Conservation (phyloP, 495 filamentous ascomycete species). For the Penicillium tannophilum region DNA sequence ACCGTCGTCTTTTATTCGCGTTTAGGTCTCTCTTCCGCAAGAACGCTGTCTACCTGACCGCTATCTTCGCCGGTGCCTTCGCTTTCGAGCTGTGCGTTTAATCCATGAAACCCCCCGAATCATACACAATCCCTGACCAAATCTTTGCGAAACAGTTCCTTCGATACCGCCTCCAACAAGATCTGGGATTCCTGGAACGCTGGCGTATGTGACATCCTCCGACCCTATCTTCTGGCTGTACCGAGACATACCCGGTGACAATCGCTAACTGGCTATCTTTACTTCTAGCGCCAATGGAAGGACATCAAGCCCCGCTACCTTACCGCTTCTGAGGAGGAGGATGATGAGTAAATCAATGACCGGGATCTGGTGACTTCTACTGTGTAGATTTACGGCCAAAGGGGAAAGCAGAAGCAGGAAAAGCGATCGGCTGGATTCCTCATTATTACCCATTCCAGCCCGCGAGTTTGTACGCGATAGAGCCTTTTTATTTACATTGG, state of each 20-base stretch:
- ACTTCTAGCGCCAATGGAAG: slow-evolving; percentile 94
- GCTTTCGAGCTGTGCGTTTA: slow-evolving; percentile 85
- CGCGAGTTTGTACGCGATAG: slow-evolving; percentile 41
- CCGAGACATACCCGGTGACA: slow-evolving; percentile 3
- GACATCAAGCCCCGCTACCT: slow-evolving; percentile 91
- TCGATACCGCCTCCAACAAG: slow-evolving; percentile 73
- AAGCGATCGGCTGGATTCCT: slow-evolving; percentile 20
- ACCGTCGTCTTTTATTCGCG: slow-evolving; percentile 19
- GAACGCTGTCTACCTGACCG: slow-evolving; percentile 83
- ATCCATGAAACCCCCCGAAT: slow-evolving; percentile 9
- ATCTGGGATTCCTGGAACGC: slow-evolving; percentile 88
- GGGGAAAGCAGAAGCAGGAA: slow-evolving; percentile 23
- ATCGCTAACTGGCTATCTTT: slow-evolving; percentile 32
- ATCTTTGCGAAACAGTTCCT: slow-evolving; percentile 58
- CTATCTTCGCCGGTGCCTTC: slow-evolving; percentile 85
- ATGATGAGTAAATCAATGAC: slow-evolving; percentile 46
- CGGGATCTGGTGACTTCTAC: slow-evolving; percentile 8
- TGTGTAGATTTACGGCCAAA: slow-evolving; percentile 18
- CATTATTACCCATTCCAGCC: slow-evolving; percentile 34
- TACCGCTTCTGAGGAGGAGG: slow-evolving; percentile 60
- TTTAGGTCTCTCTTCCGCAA: slow-evolving; percentile 78
- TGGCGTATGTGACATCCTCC: slow-evolving; percentile 65
- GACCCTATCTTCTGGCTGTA: slow-evolving; percentile 5
- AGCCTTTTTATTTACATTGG: slow-evolving; percentile 21
- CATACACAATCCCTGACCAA: slow-evolving; percentile 18